phyloP scores from a whole-genome alignment of 805 yeast genomes.

The Candida michaelii region DNA sequence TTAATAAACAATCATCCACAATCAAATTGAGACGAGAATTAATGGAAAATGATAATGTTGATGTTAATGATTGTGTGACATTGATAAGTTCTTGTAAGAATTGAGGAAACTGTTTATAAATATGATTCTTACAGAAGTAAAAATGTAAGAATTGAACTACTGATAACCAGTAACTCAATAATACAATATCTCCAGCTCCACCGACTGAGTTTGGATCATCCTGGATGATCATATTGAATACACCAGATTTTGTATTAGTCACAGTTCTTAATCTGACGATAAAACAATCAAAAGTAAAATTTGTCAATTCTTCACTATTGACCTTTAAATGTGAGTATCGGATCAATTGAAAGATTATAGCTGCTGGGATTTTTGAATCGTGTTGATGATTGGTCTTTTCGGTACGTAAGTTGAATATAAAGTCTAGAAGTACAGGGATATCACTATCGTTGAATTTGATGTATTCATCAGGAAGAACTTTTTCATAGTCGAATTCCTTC shows the following conservation, averaged over 20 bases:
- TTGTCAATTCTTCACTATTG: constrained; percentile 55
- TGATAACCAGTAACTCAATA: constrained; percentile 85
- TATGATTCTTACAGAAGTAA: constrained; percentile 65
- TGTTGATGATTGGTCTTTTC: constrained; percentile 39
- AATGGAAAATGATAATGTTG: constrained; percentile 66
- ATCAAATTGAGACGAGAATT: constrained; percentile 57
- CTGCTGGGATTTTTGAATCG: constrained; percentile 62
- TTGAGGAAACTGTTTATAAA: constrained; percentile 55
- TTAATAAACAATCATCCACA: constrained; percentile 65
- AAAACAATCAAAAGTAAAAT: constrained; percentile 58
- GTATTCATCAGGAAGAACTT: constrained; percentile 55
- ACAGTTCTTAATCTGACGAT: constrained; percentile 60
- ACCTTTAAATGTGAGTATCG: constrained; percentile 63
- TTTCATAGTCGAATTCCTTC: constrained; percentile 55
- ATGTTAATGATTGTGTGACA: constrained; percentile 58
- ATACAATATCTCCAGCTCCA: constrained; percentile 62
- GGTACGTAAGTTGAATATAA: constrained; percentile 45
- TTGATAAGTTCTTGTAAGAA: constrained; percentile 63
- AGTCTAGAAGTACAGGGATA: constrained; percentile 50
- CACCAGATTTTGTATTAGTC: constrained; percentile 61
- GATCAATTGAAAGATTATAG: constrained; percentile 66
- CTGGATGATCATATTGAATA: constrained; percentile 41
- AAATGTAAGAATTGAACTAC: constrained; percentile 74
- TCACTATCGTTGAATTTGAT: constrained; percentile 60
- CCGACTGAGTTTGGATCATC: constrained; percentile 25